Evolutionary conservation across 768 basidiomycete genomes (phyloP).

Genomic region (Crepidotus variabilis): DNA sequence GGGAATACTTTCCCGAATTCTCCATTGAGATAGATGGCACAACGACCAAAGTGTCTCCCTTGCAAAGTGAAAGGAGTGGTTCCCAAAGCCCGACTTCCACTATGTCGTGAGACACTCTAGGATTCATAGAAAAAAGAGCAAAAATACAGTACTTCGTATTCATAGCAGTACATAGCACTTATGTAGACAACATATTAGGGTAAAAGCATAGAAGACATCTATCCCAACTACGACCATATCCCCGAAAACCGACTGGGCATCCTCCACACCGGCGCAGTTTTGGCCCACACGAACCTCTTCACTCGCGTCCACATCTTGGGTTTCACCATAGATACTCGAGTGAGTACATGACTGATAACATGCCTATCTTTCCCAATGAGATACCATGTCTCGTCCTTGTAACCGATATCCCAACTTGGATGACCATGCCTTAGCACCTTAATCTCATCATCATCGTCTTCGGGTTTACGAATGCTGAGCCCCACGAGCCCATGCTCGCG

Average conservation of each 20-base stretch:
- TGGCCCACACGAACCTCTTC: constrained; percentile 6
- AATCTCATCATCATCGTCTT: constrained; percentile 12
- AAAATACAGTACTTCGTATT: neutral
- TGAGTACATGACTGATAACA: neutral
- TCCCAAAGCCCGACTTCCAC: too few relatives aligned
- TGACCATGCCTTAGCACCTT: constrained; percentile 15
- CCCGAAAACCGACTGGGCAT: neutral
- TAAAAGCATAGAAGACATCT: too few relatives aligned
- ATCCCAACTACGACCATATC: neutral
- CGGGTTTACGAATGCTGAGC: constrained; percentile 9
- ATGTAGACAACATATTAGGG: too few relatives aligned
- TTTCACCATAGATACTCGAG: neutral
- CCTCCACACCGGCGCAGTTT: neutral
- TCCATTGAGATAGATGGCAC: too few relatives aligned
- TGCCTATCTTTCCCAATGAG: constrained; percentile 2
- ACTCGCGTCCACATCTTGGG: constrained; percentile 1
- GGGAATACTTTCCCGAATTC: too few relatives aligned
- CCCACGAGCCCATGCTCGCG: constrained; percentile 6
- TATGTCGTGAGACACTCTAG: too few relatives aligned
- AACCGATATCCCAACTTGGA: constrained; percentile 12
- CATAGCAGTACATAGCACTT: neutral
- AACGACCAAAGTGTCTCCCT: too few relatives aligned
- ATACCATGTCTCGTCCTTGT: constrained; percentile 9
- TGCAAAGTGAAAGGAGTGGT: too few relatives aligned
- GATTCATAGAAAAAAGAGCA: too few relatives aligned